Evolutionary conservation across 192 early-diverging fungal species (phyloP).

Genomic region (Phycomyces blakesleeanus): DNA sequence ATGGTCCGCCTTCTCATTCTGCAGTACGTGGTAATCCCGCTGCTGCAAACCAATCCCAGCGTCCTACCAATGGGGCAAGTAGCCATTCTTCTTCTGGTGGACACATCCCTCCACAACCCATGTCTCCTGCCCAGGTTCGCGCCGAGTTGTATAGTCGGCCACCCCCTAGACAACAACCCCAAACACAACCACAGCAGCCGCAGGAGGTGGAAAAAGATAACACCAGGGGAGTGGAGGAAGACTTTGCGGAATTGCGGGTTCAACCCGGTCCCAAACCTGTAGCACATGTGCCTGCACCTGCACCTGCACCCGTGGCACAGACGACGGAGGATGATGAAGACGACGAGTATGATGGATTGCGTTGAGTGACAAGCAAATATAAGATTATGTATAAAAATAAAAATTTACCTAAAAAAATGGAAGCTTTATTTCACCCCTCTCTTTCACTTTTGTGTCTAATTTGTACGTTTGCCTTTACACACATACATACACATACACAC

Average conservation of each 20-base stretch:
- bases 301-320: no score
- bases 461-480: no score
- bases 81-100: background rate
- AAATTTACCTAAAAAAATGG: background rate
- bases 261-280: no score
- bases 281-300: no score
- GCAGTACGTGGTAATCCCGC: background rate
- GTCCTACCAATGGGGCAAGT: background rate
- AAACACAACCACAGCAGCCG: background rate
- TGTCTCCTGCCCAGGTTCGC: constrained; percentile 7
- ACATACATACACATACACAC: no score
- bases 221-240: no score
- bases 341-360: constrained; percentile 12
- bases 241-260: no score
- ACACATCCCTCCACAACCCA: background rate
- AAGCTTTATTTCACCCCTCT: background rate
- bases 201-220: background rate
- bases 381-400: constrained; percentile 4
- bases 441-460: no score
- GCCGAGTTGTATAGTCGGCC: constrained; percentile 7
- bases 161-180: no score
- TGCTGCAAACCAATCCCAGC: background rate
- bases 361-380: constrained; percentile 6
- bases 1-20: background rate
- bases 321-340: constrained; percentile 15